Evolutionary conservation across 179 eudicot species (phyloP).

Genomic region (Corrigiola litoralis): DNA sequence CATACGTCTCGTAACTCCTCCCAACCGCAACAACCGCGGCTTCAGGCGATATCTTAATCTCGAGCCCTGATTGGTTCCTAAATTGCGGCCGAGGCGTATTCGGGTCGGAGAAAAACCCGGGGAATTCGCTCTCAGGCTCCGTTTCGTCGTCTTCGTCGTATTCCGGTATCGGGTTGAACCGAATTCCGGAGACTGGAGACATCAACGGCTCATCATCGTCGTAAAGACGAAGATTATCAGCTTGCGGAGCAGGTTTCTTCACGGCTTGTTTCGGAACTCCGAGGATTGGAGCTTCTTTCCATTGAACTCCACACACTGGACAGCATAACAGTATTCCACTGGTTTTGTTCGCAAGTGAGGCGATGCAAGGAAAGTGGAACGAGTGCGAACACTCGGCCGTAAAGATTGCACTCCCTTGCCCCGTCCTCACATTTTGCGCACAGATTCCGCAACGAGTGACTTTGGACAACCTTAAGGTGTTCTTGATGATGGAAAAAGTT

Average conservation of each 20-base stretch:
- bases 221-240: slow-evolving; percentile 37
- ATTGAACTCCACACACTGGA: slow-evolving; percentile 61
- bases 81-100: slow-evolving; percentile 22
- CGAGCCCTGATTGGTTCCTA: slow-evolving; percentile 25
- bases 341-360: slow-evolving; percentile 43
- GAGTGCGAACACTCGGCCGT: slow-evolving; percentile 85
- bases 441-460: slow-evolving; percentile 70
- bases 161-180: slow-evolving; percentile 62
- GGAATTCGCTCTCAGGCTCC: slow-evolving; percentile 29
- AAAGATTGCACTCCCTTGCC: slow-evolving; percentile 77
- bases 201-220: slow-evolving; percentile 81
- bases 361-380: slow-evolving; percentile 84
- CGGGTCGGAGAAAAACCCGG: slow-evolving; percentile 69
- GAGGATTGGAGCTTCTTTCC: slow-evolving; percentile 70
- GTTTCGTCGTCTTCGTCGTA: slow-evolving; percentile 39
- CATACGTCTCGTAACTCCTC: slow-evolving; percentile 50
- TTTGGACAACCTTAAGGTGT: slow-evolving; percentile 48
- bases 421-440: slow-evolving; percentile 58
- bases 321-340: slow-evolving; percentile 36
- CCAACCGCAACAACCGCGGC: slow-evolving; percentile 58
- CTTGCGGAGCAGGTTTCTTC: not conserved
- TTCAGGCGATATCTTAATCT: slow-evolving; percentile 46
- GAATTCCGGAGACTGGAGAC: slow-evolving; percentile 38
- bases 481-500: slow-evolving; percentile 49
- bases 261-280: slow-evolving; percentile 21